Evolutionary conservation across 2,329 filamentous ascomycete species (phyloP), one percentile per base, ranked within the genome.

Genomic region (Aaosphaeria arxii): DNA sequence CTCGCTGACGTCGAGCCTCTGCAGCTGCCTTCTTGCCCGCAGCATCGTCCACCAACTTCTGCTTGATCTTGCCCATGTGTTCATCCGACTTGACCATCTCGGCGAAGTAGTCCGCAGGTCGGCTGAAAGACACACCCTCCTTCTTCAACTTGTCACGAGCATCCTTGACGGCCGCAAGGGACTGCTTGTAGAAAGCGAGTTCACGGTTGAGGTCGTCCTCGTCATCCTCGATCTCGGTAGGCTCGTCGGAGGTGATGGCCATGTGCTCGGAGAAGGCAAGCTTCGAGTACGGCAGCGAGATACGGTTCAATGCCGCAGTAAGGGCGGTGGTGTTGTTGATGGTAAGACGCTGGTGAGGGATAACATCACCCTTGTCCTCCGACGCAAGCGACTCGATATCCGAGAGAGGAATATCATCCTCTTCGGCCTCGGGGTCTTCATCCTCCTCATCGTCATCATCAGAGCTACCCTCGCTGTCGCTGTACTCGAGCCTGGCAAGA

Each of bases 1-100:
- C 94, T 55, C 94, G 82, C 76, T 92, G 86, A 75, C 91, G 91
- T 69, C 91, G 84, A 5, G 94, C 94, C 72, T 99, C 94, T 28
- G 88, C 85, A 30, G 90, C 83, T 1, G 94, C 92, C 78, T 96
- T 96, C 80, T 96, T 96, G 52, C 84, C 80, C 7, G 92, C 89
- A 0, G 92, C 94, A 66, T 95, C 90, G 64, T 97, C 91, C 53
- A 96, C 81, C 63, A 97, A 77, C 80, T 95, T 95, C 64, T 86
- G 84, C 79, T 95, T 95, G 69, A 99, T 89, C 79, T 89, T 91
- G 69, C 89, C 89, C 94, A 99, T 99, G 72, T 96, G 94, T 63
- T 95, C 92, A 69, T 99, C 94, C 64, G 87, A 89, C 83, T 97
- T 97, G 64, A 96, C 86, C 91, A 97, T 99, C 79, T 99, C 94